phyloP scores from a whole-genome alignment of 2,329 filamentous ascomycete genomes.

The Pestalotiopsis sp. region DNA sequence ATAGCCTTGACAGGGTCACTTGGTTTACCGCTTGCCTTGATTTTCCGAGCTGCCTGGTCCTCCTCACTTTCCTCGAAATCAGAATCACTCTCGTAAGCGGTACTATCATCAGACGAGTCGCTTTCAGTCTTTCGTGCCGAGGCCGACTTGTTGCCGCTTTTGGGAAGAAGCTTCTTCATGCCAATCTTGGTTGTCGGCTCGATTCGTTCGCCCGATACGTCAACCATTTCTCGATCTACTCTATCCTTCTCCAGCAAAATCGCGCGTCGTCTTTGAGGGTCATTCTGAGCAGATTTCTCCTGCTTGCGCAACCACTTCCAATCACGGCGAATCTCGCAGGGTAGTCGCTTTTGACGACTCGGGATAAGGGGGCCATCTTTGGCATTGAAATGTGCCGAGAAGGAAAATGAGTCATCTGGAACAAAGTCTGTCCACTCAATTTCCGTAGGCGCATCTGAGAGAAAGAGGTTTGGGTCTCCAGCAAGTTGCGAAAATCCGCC shows the following conservation, averaged over 20 bases:
- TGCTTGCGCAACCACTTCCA: constrained; percentile 7
- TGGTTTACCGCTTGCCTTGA: constrained; percentile 20
- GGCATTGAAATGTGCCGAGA: constrained; percentile 14
- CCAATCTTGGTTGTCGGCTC: background rate
- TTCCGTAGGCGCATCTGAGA: constrained; percentile 6
- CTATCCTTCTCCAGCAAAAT: constrained; percentile 2
- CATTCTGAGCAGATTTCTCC: constrained; percentile 5
- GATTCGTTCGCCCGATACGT: constrained; percentile 7
- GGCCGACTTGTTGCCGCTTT: background rate
- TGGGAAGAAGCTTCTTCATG: background rate
- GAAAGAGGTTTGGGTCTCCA: constrained; percentile 10
- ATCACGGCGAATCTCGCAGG: constrained; percentile 17
- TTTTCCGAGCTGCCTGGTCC: constrained; percentile 16
- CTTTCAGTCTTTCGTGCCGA: background rate
- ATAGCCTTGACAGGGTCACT: constrained; percentile 25
- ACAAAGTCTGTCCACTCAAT: background rate
- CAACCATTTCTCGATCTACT: constrained; percentile 15
- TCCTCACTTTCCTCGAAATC: constrained; percentile 12
- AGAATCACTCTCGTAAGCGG: constrained; percentile 8
- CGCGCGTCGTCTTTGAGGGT: background rate
- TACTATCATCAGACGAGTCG: constrained; percentile 13
- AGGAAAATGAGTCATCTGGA: constrained; percentile 7
- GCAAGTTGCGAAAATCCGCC: constrained; percentile 6
- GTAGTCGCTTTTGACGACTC: constrained; percentile 10
- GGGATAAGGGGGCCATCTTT: constrained; percentile 4